Conservation (phyloP, 164 flowering plant genomes). For the Pachysandra terminalis region DNA sequence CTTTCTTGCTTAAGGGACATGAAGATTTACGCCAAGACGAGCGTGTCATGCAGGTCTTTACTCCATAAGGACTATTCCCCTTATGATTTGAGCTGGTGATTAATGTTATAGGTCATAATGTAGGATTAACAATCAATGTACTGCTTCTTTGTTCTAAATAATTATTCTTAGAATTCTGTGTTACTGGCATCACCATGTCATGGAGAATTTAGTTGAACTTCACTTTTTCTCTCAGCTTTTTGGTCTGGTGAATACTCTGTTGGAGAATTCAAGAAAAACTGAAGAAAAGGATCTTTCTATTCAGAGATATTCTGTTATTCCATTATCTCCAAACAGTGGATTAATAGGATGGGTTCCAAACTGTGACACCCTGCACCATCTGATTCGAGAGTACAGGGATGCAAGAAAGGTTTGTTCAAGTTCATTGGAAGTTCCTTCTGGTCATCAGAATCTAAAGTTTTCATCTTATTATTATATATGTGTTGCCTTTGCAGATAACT, state of each 20-base stretch:
- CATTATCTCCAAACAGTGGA: constrained; percentile 97
- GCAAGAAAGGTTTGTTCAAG: constrained; percentile 73
- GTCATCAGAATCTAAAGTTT: not conserved
- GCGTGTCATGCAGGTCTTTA: constrained; percentile 96
- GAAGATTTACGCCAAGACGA: constrained; percentile 99
- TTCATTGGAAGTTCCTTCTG: constrained; percentile 2
- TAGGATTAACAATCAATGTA: not conserved
- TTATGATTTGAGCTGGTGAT: not conserved
- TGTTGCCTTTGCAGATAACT: constrained; percentile 54
- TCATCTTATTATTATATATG: constrained; percentile 6
- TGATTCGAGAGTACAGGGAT: constrained; percentile 93
- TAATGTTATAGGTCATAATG: not conserved
- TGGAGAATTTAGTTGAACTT: not conserved
- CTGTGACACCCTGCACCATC: constrained; percentile 93
- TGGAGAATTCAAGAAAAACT: constrained; percentile 87
- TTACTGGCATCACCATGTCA: not conserved
- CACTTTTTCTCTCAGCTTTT: constrained; percentile 57
- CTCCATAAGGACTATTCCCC: not conserved
- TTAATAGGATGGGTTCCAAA: constrained; percentile 96
- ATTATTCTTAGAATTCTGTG: not conserved
- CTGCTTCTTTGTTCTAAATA: not conserved
- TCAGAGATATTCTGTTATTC: constrained; percentile 86
- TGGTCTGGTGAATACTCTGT: constrained; percentile 92
- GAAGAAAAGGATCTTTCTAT: constrained; percentile 90
- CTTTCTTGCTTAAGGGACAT: constrained; percentile 96